Evolutionary conservation across 768 basidiomycete species (phyloP).

Genomic region (Lentinus tigrinus): DNA sequence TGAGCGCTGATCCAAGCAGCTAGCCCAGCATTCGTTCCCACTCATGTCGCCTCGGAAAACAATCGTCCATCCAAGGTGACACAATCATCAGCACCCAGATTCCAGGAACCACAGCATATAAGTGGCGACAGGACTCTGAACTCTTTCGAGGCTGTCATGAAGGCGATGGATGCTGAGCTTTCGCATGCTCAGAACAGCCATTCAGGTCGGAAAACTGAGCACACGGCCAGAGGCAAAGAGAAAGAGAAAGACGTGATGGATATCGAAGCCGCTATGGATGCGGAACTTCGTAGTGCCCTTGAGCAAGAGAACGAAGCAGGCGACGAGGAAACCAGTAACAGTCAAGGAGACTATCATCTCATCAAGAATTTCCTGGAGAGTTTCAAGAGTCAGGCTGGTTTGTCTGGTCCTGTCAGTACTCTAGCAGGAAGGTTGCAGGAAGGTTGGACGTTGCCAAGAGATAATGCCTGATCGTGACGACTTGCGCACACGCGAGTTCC

Average conservation of each 20-base stretch:
- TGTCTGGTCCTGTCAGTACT: constrained; percentile 89
- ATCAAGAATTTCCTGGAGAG: constrained; percentile 98
- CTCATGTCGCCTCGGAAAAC: constrained; percentile 15
- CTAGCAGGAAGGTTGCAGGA: constrained; percentile 82
- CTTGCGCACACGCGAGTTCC: not conserved
- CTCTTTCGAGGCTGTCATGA: constrained; percentile 96
- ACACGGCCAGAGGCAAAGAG: constrained; percentile 46
- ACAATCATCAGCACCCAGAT: not conserved
- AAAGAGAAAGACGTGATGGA: constrained; percentile 51
- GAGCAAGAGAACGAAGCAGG: constrained; percentile 54
- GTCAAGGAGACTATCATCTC: constrained; percentile 76
- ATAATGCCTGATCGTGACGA: constrained; percentile 35
- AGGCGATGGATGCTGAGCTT: constrained; percentile 89
- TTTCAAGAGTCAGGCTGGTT: constrained; percentile 87
- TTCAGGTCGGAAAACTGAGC: constrained; percentile 8
- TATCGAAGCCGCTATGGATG: constrained; percentile 87
- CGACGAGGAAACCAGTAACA: constrained; percentile 37
- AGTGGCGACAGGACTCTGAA: constrained; percentile 70
- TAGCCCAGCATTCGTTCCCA: constrained; percentile 25
- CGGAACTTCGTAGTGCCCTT: constrained; percentile 70
- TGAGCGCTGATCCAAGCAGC: not conserved
- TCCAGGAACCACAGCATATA: not conserved
- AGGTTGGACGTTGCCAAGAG: constrained; percentile 72
- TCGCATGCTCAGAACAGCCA: constrained; percentile 38
- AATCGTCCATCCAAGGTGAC: not conserved